Conservation (phyloP, 208 protist species). For the Spongospora subterranea region DNA sequence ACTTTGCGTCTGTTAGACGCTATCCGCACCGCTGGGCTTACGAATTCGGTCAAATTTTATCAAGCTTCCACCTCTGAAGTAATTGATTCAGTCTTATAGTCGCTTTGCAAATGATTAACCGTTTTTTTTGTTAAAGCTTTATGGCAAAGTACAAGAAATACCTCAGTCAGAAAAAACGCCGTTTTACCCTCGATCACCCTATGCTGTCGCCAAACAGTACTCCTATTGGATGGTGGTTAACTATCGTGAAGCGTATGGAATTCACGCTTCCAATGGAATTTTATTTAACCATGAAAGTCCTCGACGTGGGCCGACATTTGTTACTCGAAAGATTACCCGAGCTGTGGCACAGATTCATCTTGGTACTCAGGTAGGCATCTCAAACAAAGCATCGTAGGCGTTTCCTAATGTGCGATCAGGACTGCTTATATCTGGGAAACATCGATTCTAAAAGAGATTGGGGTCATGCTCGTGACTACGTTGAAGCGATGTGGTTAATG, state of each 20-base stretch:
- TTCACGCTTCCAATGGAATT: constrained; percentile 91
- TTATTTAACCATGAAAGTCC: constrained; percentile 95
- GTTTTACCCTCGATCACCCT: constrained; percentile 93
- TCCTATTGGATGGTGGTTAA: constrained; percentile 89
- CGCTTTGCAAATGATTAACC: background rate
- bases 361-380: background rate
- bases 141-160: constrained; percentile 87
- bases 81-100: constrained; percentile 16
- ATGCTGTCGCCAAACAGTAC: constrained; percentile 90
- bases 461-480: constrained; percentile 79
- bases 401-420: constrained; percentile 7
- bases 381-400: background rate
- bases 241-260: constrained; percentile 91
- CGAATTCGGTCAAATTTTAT: constrained; percentile 80
- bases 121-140: constrained; percentile 80
- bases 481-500: constrained; percentile 88
- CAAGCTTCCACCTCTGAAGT: constrained; percentile 66
- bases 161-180: constrained; percentile 90
- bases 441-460: constrained; percentile 89
- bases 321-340: constrained; percentile 92
- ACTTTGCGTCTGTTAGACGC: constrained; percentile 88
- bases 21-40: constrained; percentile 79
- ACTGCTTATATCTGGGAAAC: constrained; percentile 84
- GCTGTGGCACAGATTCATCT: constrained; percentile 84
- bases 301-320: constrained; percentile 88